phyloP scores from a whole-genome alignment of 768 basidiomycete species.

The Mycena polygramma region DNA sequence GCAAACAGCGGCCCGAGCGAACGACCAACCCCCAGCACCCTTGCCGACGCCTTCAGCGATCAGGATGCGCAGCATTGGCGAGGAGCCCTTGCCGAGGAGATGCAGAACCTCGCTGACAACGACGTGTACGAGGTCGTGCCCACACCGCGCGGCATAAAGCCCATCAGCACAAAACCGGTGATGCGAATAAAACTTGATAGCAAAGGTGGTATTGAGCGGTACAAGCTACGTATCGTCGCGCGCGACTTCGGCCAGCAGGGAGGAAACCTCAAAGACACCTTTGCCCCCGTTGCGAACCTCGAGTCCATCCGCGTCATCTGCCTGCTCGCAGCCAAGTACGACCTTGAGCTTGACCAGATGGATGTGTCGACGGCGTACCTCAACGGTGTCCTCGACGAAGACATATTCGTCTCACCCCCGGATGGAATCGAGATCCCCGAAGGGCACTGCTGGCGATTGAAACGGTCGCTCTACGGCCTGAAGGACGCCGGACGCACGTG shows the following conservation, averaged over 20 bases:
- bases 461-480: not conserved
- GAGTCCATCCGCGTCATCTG: constrained; percentile 16
- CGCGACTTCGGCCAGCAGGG: not conserved
- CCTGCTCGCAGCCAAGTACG: not conserved
- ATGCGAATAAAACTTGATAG: not conserved
- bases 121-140: not conserved
- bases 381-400: not conserved
- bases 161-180: not conserved
- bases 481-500: constrained; percentile 11
- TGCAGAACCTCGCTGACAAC: not conserved
- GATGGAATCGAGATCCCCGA: not conserved
- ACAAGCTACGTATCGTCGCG: not conserved
- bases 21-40: not conserved
- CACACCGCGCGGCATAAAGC: not conserved
- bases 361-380: not conserved
- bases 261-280: not conserved
- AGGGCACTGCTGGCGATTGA: not conserved
- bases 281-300: not conserved
- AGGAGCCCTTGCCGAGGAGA: not conserved
- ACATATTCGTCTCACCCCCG: not conserved
- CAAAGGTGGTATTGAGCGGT: not conserved
- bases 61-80: not conserved
- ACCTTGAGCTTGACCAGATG: constrained; percentile 11
- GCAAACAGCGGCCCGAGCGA: constrained; percentile 3
- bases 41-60: not conserved